These are phyloP conservation scores for Ilex paraguariensis DNA, from an alignment of 305 asterid species.

Conservation along the genomic window DNA sequence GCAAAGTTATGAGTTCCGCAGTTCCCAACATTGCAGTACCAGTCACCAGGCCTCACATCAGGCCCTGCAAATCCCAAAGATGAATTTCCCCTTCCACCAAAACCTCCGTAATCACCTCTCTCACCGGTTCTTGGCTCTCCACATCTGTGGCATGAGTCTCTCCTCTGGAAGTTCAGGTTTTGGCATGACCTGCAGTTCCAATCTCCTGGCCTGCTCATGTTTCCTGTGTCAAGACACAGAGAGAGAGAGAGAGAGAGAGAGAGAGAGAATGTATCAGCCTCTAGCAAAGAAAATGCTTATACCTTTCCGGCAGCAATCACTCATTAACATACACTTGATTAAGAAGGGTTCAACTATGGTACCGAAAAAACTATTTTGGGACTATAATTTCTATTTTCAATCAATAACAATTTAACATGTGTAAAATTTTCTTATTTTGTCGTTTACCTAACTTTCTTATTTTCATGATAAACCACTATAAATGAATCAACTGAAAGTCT, in stretches of 20 bases:
- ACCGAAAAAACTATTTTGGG: too few relatives aligned
- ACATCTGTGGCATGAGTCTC: conserved; percentile 93
- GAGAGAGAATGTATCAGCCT: too few relatives aligned
- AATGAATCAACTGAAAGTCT: too few relatives aligned
- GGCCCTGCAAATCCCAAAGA: conserved; percentile 67
- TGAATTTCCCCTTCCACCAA: conserved; percentile 37
- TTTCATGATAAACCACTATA: too few relatives aligned
- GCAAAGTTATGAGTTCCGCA: conserved; percentile 99
- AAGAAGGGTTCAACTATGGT: too few relatives aligned
- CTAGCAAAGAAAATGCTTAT: too few relatives aligned
- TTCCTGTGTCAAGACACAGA: conserved; percentile 2
- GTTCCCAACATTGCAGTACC: conserved; percentile 80
- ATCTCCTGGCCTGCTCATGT: conserved; percentile 92
- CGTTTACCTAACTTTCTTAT: too few relatives aligned
- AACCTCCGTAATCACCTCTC: conserved; percentile 33
- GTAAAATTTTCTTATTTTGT: too few relatives aligned
- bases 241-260: neutral
- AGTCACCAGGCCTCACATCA: conserved; percentile 95
- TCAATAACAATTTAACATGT: too few relatives aligned
- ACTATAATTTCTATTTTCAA: too few relatives aligned
- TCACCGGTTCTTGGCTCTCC: conserved; percentile 79
- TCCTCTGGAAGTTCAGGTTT: conserved; percentile 86
- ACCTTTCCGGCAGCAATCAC: too few relatives aligned
- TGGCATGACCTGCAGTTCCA: conserved; percentile 98
- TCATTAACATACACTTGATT: too few relatives aligned